Percentiles rank a stretch among this genome's conserved stretches.
Evolutionary conservation across 2,329 filamentous ascomycete genomes (phyloP).

Genomic region (Paradendryphiella salina): DNA sequence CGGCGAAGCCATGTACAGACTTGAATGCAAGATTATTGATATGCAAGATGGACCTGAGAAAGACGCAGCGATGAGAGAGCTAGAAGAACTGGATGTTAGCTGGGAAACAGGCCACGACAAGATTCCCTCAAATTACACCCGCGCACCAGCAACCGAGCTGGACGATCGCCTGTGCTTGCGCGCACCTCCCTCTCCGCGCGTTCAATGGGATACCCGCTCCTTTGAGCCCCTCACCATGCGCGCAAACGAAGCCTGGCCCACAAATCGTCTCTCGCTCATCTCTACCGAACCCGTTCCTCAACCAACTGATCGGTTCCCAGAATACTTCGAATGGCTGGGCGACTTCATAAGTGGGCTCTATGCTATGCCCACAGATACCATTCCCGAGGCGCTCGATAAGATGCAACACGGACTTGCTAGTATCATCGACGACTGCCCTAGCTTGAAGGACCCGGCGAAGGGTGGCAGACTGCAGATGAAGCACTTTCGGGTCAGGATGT

Average conservation of each 20-base stretch:
- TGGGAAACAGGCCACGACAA: conserved; percentile 10
- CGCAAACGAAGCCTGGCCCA: conserved; percentile 68
- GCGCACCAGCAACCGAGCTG: conserved; percentile 15
- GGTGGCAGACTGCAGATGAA: conserved; percentile 41
- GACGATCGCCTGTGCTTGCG: conserved; percentile 38
- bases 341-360: conserved; percentile 35
- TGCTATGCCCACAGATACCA: background rate
- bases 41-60: conserved; percentile 29
- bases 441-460: conserved; percentile 35
- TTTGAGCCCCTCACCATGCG: conserved; percentile 69
- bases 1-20: conserved; percentile 32
- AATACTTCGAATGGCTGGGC: conserved; percentile 32
- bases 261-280: conserved; percentile 60
- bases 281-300: conserved; percentile 65
- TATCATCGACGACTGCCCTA: conserved; percentile 33
- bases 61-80: conserved; percentile 36
- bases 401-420: conserved; percentile 36
- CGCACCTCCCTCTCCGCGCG: conserved; percentile 22
- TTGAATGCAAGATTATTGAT: conserved; percentile 34
- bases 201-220: conserved; percentile 67
- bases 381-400: conserved; percentile 31
- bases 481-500: conserved; percentile 34
- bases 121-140: conserved; percentile 9
- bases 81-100: conserved; percentile 41
- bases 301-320: conserved; percentile 10